phyloP scores from a whole-genome alignment of 148 eudicot genomes.

The Rhododendron williamsianum region DNA sequence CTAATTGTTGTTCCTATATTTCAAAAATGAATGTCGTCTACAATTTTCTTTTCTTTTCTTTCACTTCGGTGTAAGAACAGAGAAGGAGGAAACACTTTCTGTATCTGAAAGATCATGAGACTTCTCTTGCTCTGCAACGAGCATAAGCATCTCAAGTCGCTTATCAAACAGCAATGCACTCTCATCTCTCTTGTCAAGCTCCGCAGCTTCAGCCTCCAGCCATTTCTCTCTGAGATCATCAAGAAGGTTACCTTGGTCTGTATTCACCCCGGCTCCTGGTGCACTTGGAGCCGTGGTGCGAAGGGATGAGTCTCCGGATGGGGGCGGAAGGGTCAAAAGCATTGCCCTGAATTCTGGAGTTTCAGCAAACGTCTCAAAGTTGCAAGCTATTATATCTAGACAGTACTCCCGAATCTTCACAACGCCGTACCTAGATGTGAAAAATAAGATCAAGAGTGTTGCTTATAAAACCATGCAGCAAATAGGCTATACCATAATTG shows the following conservation, averaged over 20 bases:
- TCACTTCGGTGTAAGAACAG: neutral
- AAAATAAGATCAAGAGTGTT: neutral
- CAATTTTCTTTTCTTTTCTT: neutral
- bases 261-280: slow-evolving; percentile 69
- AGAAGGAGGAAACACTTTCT: neutral
- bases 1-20: too few species aligned
- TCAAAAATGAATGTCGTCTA: neutral
- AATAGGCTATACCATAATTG: neutral
- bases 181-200: slow-evolving; percentile 87
- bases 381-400: slow-evolving; percentile 76
- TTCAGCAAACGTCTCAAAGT: slow-evolving; percentile 85
- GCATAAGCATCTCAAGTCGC: slow-evolving; percentile 9
- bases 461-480: neutral
- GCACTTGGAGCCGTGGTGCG: slow-evolving; percentile 96
- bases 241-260: slow-evolving; percentile 60
- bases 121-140: slow-evolving; percentile 55
- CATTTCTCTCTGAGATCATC: slow-evolving; percentile 95
- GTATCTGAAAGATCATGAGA: neutral
- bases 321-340: slow-evolving; percentile 91
- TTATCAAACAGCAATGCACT: slow-evolving; percentile 84
- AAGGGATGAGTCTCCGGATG: slow-evolving; percentile 90
- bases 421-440: slow-evolving; percentile 72
- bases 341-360: slow-evolving; percentile 74
- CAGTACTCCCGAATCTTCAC: slow-evolving; percentile 84
- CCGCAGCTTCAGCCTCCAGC: slow-evolving; percentile 92